A percentile compares a stretch with the other conserved stretches of the same genome.
Evolutionary conservation across 352 stramenopile genomes (phyloP).

Genomic region (Pythium rhizo-oryzae): DNA sequence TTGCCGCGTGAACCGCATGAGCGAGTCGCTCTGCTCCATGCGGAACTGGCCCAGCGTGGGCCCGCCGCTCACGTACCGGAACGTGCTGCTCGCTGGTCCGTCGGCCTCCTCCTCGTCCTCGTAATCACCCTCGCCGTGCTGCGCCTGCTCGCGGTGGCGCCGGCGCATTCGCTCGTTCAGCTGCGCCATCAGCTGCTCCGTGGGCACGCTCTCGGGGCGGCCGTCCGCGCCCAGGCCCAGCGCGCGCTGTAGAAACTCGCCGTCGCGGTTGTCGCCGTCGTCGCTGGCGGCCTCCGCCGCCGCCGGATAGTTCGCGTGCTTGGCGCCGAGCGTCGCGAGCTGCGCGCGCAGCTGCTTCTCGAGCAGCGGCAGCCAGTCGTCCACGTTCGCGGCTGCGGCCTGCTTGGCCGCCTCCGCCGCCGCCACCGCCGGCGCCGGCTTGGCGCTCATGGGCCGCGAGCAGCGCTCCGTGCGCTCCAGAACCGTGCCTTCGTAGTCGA

Average conservation of each 20-base stretch:
- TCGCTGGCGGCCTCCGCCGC: not conserved
- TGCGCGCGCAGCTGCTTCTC: constrained; percentile 48
- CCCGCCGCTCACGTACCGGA: constrained; percentile 57
- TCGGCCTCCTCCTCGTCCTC: not conserved
- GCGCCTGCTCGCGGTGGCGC: not conserved
- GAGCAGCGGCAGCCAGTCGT: constrained; percentile 53
- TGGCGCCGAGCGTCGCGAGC: constrained; percentile 13
- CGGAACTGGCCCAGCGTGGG: constrained; percentile 61
- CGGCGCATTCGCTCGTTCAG: constrained; percentile 8
- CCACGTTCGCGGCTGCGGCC: constrained; percentile 6
- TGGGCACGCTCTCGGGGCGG: constrained; percentile 11
- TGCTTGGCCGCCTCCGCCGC: not conserved
- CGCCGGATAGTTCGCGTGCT: constrained; percentile 1
- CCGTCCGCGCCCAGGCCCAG: not conserved
- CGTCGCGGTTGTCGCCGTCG: constrained; percentile 17
- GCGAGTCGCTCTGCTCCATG: constrained; percentile 58
- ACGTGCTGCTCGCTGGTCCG: constrained; percentile 4
- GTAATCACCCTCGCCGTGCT: not conserved
- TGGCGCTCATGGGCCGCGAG: constrained; percentile 17
- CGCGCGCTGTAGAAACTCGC: constrained; percentile 13
- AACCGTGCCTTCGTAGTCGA: constrained; percentile 58
- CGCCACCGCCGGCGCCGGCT: not conserved
- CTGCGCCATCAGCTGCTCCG: constrained; percentile 21
- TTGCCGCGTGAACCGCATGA: constrained; percentile 62
- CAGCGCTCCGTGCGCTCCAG: constrained; percentile 52